A percentile compares a stretch with the other conserved stretches of the same genome.
These are phyloP conservation scores for Eutrema heterophyllum DNA, from an alignment of 345 rosid genomes.

Conservation along the genomic window DNA sequence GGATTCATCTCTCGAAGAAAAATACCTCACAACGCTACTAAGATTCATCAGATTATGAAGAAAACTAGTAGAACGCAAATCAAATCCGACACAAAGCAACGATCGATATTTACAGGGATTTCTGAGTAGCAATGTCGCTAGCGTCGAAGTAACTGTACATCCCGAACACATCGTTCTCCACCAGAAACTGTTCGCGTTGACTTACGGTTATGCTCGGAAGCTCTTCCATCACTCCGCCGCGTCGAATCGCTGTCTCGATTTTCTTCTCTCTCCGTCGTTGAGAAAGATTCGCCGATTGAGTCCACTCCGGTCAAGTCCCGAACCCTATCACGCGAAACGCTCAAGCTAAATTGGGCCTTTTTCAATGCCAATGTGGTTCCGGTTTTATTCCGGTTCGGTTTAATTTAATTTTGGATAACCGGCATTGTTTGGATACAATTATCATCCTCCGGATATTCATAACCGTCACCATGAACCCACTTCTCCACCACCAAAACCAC, in stretches of 20 bases:
- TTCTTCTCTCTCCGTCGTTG: conserved; percentile 9
- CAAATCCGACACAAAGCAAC: not conserved
- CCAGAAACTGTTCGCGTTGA: conserved; percentile 64
- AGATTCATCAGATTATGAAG: not conserved
- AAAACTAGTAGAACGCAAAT: not conserved
- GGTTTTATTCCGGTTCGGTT: conserved; percentile 1
- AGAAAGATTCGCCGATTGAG: not conserved
- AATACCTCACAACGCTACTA: not conserved
- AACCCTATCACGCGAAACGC: no score
- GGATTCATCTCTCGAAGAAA: not conserved
- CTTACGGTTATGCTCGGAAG: conserved; percentile 42
- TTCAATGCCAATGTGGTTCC: not conserved
- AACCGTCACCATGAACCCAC: conserved; percentile 1
- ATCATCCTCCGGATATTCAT: not conserved
- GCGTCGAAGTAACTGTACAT: conserved; percentile 47
- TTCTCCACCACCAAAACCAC: not conserved
- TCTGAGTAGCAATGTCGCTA: conserved; percentile 43
- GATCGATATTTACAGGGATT: conserved; percentile 41
- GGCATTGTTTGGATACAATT: not conserved
- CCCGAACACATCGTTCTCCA: conserved; percentile 52
- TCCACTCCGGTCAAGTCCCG: no score
- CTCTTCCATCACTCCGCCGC: conserved; percentile 37
- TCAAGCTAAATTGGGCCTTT: not conserved
- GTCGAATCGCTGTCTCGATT: not conserved
- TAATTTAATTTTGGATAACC: not conserved